Percentiles rank a stretch among this genome's conserved stretches.
phyloP scores from a whole-genome alignment of 306 rosid species.

The Vigna nakashimae region DNA sequence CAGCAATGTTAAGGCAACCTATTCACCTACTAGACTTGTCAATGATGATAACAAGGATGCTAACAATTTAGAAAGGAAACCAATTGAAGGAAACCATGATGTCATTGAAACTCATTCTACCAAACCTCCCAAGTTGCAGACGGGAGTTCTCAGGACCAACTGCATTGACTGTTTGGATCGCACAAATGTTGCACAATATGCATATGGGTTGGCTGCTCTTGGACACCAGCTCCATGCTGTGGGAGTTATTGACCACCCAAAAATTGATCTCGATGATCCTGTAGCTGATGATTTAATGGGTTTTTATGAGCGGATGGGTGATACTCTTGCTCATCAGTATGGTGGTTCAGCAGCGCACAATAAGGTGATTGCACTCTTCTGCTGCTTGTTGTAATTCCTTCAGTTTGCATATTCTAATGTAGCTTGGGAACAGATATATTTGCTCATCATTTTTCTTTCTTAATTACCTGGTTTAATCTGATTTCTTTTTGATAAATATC shows the following conservation, averaged over 20 bases:
- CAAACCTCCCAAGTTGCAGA: conserved; percentile 67
- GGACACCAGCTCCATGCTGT: conserved; percentile 80
- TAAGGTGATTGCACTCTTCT: conserved; percentile 70
- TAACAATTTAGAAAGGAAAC: conserved; percentile 53
- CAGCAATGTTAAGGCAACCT: conserved; percentile 44
- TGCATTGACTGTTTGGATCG: conserved; percentile 99
- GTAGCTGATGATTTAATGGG: conserved; percentile 85
- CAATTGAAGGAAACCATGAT: conserved; percentile 53
- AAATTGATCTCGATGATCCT: conserved; percentile 74
- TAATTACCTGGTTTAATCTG: conserved; percentile 12
- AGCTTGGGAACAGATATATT: conserved; percentile 14
- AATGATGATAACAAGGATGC: conserved; percentile 51
- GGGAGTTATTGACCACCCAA: conserved; percentile 72
- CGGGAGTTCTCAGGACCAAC: conserved; percentile 93
- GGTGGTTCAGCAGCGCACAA: conserved; percentile 99
- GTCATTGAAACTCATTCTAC: conserved; percentile 48
- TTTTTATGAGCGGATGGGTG: conserved; percentile 94
- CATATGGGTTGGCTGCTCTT: conserved; percentile 89
- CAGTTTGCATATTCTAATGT: conserved; percentile 38
- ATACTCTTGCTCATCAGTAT: conserved; percentile 90
- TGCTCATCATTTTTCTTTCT: conserved; percentile 28
- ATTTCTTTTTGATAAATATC: conserved; percentile 7
- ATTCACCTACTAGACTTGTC: conserved; percentile 28
- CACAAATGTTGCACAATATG: conserved; percentile 97
- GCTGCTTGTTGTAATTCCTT: conserved; percentile 24